Percentiles rank a stretch among this genome's conserved stretches.
These are phyloP conservation scores for Arctium lappa DNA, from an alignment of 129 eudicot genomes.

Conservation along the genomic window DNA sequence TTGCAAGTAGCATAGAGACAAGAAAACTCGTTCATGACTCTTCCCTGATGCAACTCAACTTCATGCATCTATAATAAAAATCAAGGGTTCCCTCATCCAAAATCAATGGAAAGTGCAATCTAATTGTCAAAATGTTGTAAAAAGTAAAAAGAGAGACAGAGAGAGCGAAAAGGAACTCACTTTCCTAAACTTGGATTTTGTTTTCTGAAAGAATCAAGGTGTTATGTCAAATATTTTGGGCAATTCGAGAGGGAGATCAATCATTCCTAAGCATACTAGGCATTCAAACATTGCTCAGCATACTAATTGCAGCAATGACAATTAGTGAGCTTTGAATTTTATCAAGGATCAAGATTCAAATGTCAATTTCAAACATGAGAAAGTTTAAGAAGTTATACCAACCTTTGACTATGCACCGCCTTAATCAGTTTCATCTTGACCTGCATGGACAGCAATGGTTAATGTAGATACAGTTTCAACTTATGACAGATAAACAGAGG, in stretches of 20 bases:
- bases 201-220: background rate
- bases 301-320: background rate
- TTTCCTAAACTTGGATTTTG: background rate
- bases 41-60: background rate
- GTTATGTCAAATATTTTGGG: background rate
- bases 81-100: background rate
- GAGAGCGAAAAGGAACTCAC: background rate
- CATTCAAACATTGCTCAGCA: background rate
- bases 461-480: background rate
- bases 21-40: background rate
- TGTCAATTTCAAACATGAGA: background rate
- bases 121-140: background rate
- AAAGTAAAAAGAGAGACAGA: background rate
- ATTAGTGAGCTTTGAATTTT: background rate
- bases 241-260: background rate
- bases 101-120: background rate
- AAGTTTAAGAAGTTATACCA: constrained; percentile 19
- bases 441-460: constrained; percentile 35
- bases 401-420: constrained; percentile 88
- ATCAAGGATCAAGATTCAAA: background rate
- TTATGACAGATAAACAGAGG: constrained; percentile 1
- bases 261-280: background rate
- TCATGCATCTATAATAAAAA: background rate
- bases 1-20: background rate
- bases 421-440: constrained; percentile 73